These are phyloP conservation scores for Hirschfeldia incana DNA, from an alignment of 345 rosid genomes.

Conservation along the genomic window DNA sequence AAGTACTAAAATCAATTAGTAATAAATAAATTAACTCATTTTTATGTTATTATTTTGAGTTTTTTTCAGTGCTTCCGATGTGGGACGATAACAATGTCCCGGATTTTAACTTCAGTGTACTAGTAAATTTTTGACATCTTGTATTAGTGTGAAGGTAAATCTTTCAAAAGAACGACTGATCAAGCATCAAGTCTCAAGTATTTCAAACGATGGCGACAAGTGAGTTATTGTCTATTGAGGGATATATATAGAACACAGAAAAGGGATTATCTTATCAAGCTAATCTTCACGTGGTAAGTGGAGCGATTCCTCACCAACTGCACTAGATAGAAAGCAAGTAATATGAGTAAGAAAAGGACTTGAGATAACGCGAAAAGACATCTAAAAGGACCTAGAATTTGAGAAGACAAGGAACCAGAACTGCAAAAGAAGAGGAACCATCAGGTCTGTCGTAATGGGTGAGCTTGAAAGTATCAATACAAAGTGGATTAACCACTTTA, in stretches of 20 bases:
- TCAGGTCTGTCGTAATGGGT: conserved; percentile 18
- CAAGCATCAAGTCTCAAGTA: conserved; percentile 26
- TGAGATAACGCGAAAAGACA: conserved; percentile 36
- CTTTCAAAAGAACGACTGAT: conserved; percentile 25
- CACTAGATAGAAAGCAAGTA: conserved; percentile 27
- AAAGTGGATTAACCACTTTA: conserved; percentile 37
- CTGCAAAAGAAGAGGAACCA: conserved; percentile 18
- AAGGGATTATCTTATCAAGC: conserved; percentile 15
- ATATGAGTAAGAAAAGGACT: conserved; percentile 38
- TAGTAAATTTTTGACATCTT: conserved; percentile 17
- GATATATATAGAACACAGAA: conserved; percentile 24
- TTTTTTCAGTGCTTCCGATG: no score
- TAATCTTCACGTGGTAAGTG: conserved; percentile 42
- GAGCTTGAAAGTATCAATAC: conserved; percentile 27
- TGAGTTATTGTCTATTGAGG: not conserved
- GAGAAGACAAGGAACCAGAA: conserved; percentile 31
- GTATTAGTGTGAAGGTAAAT: conserved; percentile 14
- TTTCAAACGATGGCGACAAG: not conserved
- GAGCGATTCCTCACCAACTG: conserved; percentile 39
- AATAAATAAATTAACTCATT: no score
- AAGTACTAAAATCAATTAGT: not conserved
- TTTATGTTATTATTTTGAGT: no score
- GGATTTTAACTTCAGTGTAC: conserved; percentile 11
- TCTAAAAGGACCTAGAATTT: conserved; percentile 28
- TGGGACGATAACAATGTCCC: no score